Percentiles rank a stretch among this genome's conserved stretches.
Conservation (phyloP, 2,329 filamentous ascomycete genomes). For the Curvularia verruculosa region DNA sequence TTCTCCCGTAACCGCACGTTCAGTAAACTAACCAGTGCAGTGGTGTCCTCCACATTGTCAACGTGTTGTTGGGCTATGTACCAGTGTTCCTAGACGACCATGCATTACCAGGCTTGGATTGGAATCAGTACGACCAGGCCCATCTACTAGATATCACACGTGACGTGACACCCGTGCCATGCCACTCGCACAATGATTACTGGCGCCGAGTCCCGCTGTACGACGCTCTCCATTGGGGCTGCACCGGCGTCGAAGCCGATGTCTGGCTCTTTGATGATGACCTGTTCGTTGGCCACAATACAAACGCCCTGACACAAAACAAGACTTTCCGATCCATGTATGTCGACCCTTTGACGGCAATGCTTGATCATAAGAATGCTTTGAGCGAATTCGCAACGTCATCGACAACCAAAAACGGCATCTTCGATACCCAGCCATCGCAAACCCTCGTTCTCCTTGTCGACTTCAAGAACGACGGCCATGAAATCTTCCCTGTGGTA, state of each 20-base stretch:
- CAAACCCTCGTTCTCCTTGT: slow-evolving; percentile 60
- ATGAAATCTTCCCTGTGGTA: slow-evolving; percentile 46
- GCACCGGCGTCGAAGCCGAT: slow-evolving; percentile 63
- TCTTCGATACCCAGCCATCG: slow-evolving; percentile 58
- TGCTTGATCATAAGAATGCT: slow-evolving; percentile 59
- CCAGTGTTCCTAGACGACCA: slow-evolving; percentile 48
- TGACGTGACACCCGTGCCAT: slow-evolving; percentile 57
- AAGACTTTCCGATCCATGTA: slow-evolving; percentile 60
- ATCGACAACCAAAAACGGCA: slow-evolving; percentile 49
- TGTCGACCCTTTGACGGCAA: slow-evolving; percentile 57
- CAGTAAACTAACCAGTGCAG: slow-evolving; percentile 36
- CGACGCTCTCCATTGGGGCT: slow-evolving; percentile 62
- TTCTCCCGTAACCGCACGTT: slow-evolving; percentile 1
- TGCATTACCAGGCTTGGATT: slow-evolving; percentile 46
- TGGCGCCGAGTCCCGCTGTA: slow-evolving; percentile 62
- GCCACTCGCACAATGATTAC: slow-evolving; percentile 66
- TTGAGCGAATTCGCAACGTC: slow-evolving; percentile 42
- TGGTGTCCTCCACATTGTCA: slow-evolving; percentile 51
- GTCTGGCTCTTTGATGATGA: slow-evolving; percentile 62
- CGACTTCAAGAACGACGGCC: slow-evolving; percentile 56
- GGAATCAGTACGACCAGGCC: slow-evolving; percentile 49
- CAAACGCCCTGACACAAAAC: slow-evolving; percentile 53
- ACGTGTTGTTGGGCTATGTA: slow-evolving; percentile 47
- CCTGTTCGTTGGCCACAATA: slow-evolving; percentile 62
- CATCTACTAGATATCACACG: slow-evolving; percentile 57